A percentile compares a stretch with the other conserved stretches of the same genome.
phyloP scores from a whole-genome alignment of 2,329 filamentous ascomycete genomes.

The Xylariaceae sp. region DNA sequence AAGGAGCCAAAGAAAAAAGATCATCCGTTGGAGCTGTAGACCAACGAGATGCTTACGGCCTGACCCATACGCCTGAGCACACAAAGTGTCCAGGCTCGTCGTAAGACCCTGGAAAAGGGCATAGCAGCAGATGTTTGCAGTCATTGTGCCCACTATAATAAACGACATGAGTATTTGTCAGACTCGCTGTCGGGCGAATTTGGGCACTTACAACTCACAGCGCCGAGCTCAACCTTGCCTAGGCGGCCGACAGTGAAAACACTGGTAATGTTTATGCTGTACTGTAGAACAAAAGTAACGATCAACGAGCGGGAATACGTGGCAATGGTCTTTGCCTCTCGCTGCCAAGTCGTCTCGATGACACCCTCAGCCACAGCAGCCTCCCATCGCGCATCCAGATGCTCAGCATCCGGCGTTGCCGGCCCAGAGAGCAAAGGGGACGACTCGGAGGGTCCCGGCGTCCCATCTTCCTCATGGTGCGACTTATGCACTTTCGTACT shows the following conservation, averaged over 20 bases:
- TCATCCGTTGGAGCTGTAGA: conserved; percentile 75
- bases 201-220: conserved; percentile 48
- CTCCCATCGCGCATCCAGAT: conserved; percentile 74
- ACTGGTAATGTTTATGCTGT: conserved; percentile 77
- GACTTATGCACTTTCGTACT: conserved; percentile 50
- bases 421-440: conserved; percentile 38
- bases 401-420: conserved; percentile 47
- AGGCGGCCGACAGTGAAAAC: conserved; percentile 75
- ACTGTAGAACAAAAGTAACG: conserved; percentile 73
- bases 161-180: conserved; percentile 16
- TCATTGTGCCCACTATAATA: conserved; percentile 74
- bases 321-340: conserved; percentile 77
- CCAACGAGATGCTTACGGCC: conserved; percentile 87
- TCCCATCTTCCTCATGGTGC: conserved; percentile 38
- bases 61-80: conserved; percentile 89
- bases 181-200: too few relatives aligned
- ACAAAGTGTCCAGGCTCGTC: conserved; percentile 87
- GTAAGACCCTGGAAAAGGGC: conserved; percentile 80
- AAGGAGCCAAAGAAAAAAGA: conserved; percentile 68
- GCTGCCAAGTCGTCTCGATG: conserved; percentile 87
- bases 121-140: conserved; percentile 72
- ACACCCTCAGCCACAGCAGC: conserved; percentile 75
- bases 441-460: conserved; percentile 36
- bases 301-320: conserved; percentile 69
- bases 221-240: conserved; percentile 66